A percentile compares a stretch with the other conserved stretches of the same genome.
These are phyloP conservation scores for Pichia sp. DNA, from an alignment of 1,139 yeast genomes.

Conservation along the genomic window DNA sequence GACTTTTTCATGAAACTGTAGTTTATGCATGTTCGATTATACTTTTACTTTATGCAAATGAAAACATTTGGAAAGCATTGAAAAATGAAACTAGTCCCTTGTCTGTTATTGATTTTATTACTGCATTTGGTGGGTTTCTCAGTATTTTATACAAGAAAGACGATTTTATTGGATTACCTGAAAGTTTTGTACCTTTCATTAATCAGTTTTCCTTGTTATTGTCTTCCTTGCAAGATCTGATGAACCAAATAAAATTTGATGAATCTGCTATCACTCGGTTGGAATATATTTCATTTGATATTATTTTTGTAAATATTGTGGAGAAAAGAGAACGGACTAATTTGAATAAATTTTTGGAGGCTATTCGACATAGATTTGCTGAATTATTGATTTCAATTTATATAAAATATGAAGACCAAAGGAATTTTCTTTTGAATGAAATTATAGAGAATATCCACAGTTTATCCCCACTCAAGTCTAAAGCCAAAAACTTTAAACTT, in stretches of 20 bases:
- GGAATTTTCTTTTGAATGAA: constrained; percentile 54
- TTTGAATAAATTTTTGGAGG: constrained; percentile 27
- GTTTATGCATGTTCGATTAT: constrained; percentile 36
- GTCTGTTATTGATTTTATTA: constrained; percentile 36
- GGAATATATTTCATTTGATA: constrained; percentile 39
- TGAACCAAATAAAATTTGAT: constrained; percentile 27
- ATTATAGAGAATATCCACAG: constrained; percentile 44
- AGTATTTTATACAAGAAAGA: too few species aligned
- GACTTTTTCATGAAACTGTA: constrained; percentile 25
- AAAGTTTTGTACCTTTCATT: constrained; percentile 6
- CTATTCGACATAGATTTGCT: constrained; percentile 32
- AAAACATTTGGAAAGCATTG: constrained; percentile 36
- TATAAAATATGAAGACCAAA: constrained; percentile 40
- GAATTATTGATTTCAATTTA: constrained; percentile 40
- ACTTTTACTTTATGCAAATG: constrained; percentile 35
- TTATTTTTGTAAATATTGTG: constrained; percentile 28
- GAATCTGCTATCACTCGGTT: constrained; percentile 44
- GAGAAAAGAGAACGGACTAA: constrained; percentile 21
- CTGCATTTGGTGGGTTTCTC: constrained; percentile 33
- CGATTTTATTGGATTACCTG: too few species aligned
- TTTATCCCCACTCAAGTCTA: constrained; percentile 38
- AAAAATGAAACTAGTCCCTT: constrained; percentile 39
- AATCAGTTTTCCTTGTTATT: constrained; percentile 2
- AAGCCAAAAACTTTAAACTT: constrained; percentile 38
- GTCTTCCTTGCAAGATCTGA: constrained; percentile 11